Evolutionary conservation across 2,329 filamentous ascomycete genomes (phyloP), one percentile per base, ranked within the genome.

Genomic region (Aspergillus flavus): DNA sequence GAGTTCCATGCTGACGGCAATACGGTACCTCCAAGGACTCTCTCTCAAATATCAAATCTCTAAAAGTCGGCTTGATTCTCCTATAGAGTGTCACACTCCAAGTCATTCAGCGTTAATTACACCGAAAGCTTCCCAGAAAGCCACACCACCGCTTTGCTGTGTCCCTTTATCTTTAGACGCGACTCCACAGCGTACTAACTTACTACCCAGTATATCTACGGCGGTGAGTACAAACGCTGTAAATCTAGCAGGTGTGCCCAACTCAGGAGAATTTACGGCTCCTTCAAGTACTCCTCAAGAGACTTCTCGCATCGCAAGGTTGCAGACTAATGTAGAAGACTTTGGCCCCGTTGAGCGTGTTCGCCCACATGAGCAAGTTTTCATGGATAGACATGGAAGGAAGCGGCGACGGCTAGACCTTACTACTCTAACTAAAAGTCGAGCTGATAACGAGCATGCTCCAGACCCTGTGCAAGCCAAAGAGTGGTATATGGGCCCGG

Each of bases 1-100:
- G 62, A 80, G 81, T 52, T 84, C 83, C 1, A 75, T 95, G 2
- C 78, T 82, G 16, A 80, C 83, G 63, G 87, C 86, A 11, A 86
- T 94, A 61, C 69, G 80, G 2, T 79, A 83, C 36, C 81, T 94
- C 6, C 85, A 83, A 46, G 70, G 72, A 34, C 78, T 72, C 53
- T 91, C 89, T 58, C 68, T 66, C 1, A 80, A 78, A 41, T 91
- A 87, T 65, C 77, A 77, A 55, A 63, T 54, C 11, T 41, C 64
- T 12, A 58, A 57, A 19, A 30, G 50, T 7, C 55, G 45, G 2
- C 4, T 34, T 21, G 41, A 48, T 46, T 55, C 28, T 21, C 59
- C 45, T 21, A 67, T 63, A 39, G 56, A 62, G 34, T 57, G 16
- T 32, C 64, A 57, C 12, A 59, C 39, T 30, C 57, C 52, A 12